Percentiles rank a stretch among this genome's conserved stretches.
Conservation (phyloP, 169 alveolate genomes). For the Perkinsus olseni region DNA sequence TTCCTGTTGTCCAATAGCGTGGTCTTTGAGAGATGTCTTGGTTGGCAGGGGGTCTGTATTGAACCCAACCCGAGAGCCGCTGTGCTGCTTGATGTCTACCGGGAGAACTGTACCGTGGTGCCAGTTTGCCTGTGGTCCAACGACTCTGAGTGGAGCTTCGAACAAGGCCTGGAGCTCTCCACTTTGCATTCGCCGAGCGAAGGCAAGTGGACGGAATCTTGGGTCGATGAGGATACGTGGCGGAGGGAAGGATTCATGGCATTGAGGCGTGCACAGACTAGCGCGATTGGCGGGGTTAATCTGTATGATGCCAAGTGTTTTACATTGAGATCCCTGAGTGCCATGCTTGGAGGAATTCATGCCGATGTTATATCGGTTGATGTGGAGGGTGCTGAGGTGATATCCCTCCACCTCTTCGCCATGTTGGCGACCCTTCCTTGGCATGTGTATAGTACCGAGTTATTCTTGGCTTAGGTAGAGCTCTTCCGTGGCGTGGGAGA, state of each 20-base stretch:
- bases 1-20: neutral
- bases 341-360: neutral
- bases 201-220: neutral
- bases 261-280: neutral
- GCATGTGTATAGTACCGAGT: too few species aligned
- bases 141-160: neutral
- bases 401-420: too few species aligned
- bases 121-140: neutral
- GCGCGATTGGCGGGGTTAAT: neutral
- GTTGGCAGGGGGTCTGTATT: conserved; percentile 5
- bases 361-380: neutral
- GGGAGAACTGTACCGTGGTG: neutral
- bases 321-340: neutral
- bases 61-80: conserved; percentile 7
- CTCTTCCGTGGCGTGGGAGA: neutral
- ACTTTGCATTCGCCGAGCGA: neutral
- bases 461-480: neutral
- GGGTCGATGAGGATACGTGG: neutral
- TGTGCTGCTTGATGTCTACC: neutral
- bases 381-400: conserved; percentile 1
- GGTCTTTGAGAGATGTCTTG: conserved; percentile 1
- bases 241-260: neutral
- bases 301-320: neutral
- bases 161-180: neutral
- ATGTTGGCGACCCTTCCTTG: too few species aligned